Evolutionary conservation across 2,329 filamentous ascomycete species (phyloP), one percentile per base, ranked within the genome.

Genomic region (Rhinocladiella similis): DNA sequence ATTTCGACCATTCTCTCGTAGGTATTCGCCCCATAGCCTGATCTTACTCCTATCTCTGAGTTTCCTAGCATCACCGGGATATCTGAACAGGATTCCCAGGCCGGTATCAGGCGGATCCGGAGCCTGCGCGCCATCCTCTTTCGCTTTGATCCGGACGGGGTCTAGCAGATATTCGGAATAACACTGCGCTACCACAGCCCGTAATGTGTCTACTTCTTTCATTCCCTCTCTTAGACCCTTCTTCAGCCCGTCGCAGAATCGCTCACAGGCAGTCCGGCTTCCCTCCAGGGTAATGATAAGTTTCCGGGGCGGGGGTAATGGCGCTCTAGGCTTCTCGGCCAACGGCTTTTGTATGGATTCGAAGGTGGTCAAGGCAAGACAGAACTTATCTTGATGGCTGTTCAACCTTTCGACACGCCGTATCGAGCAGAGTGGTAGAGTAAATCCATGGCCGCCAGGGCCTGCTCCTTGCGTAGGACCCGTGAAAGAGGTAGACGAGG

Each of bases 231-330:
- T 83, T 49, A 99, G 77, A 0, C 92, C 92, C 69, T 88, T 91
- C 75, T 97, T 99, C 63, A 99, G 80, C 5, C 89, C 91, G 75
- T 99, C 94, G 72, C 94, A 99, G 75, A 99, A 99, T 52, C 91
- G 83, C 74, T 99, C 94, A 71, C 93, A 97, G 47, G 89, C 86
- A 69, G 88, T 90, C 54, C 93, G 85, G 69, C 89, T 94, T 25
- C 92, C 93, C 25, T 91, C 90, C 47, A 99, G 85, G 72, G 96
- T 90, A 58, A 99, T 83, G 1, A 91, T 96, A 64, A 99, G 88
- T 68, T 91, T 89, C 70, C 97, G 94, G 14, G 18, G 59, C 35
- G 48, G 62, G 61, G 62, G 74, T 9, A 50, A 54, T n/a, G 38
- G 29, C 14, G 47, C 43, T 36, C 56, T 58, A 13, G 55, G 60